Percentiles rank a stretch among this genome's conserved stretches.
Conservation (phyloP, 768 basidiomycete genomes). For the Lactarius psammicola region DNA sequence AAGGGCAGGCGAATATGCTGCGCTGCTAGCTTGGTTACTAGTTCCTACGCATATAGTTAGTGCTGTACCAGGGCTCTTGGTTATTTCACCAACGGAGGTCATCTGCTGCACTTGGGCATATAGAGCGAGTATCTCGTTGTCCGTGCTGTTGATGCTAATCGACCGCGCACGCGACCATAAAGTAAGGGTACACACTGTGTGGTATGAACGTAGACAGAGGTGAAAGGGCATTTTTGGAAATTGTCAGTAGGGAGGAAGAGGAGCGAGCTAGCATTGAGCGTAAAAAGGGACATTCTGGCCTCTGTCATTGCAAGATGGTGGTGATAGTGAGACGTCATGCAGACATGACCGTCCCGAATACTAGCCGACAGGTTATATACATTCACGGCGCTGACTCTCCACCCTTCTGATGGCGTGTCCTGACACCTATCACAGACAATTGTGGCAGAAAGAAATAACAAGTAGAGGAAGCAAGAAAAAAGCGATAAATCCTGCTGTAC, state of each 20-base stretch:
- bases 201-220: neutral
- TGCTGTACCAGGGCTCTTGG: neutral
- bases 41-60: slow-evolving; percentile 8
- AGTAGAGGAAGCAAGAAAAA: slow-evolving; percentile 23
- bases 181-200: neutral
- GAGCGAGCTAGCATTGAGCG: neutral
- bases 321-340: slow-evolving; percentile 3
- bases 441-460: slow-evolving; percentile 12
- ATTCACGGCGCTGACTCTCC: slow-evolving; percentile 12
- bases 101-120: neutral
- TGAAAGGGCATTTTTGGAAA: neutral
- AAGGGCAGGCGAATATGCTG: slow-evolving; percentile 2
- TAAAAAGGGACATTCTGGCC: slow-evolving; percentile 9
- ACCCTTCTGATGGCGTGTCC: slow-evolving; percentile 9
- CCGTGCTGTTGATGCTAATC: neutral
- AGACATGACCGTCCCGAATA: slow-evolving; percentile 5
- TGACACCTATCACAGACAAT: slow-evolving; percentile 20
- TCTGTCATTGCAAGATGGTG: slow-evolving; percentile 17
- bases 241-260: neutral
- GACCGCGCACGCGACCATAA: neutral
- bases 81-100: neutral
- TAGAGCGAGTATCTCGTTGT: neutral
- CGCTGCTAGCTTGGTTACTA: slow-evolving; percentile 5
- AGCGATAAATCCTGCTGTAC: slow-evolving; percentile 16
- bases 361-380: slow-evolving; percentile 25